Percentiles rank a stretch among this genome's conserved stretches.
These are phyloP conservation scores for Populus tomentosa DNA, from an alignment of 441 rosid genomes.

Conservation along the genomic window DNA sequence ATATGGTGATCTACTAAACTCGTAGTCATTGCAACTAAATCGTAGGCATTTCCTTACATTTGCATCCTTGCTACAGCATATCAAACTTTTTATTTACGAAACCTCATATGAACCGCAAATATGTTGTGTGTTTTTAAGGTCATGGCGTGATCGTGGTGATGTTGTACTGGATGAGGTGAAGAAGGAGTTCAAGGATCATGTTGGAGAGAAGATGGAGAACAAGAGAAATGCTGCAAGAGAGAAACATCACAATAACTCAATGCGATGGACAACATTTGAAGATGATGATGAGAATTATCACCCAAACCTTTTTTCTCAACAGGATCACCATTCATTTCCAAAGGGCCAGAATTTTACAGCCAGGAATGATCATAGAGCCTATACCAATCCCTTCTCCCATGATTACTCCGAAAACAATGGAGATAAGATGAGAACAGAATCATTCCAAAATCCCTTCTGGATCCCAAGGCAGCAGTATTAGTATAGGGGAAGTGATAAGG, in stretches of 20 bases:
- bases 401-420: slow-evolving; percentile 12
- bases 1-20: background rate
- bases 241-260: slow-evolving; percentile 33
- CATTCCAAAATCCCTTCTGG: slow-evolving; percentile 49
- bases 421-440: slow-evolving; percentile 13
- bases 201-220: slow-evolving; percentile 65
- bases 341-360: background rate
- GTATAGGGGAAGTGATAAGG: slow-evolving; percentile 5
- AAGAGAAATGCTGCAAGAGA: slow-evolving; percentile 42
- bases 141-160: slow-evolving; percentile 73
- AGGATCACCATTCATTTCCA: background rate
- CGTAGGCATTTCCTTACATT: background rate
- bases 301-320: slow-evolving; percentile 48
- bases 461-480: slow-evolving; percentile 16
- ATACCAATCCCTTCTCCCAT: slow-evolving; percentile 20
- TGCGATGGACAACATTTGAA: slow-evolving; percentile 51
- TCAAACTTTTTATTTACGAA: background rate
- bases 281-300: slow-evolving; percentile 50
- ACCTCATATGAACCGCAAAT: background rate
- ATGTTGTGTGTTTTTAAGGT: slow-evolving; percentile 24
- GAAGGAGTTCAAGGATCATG: slow-evolving; percentile 71
- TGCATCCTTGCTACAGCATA: background rate
- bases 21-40: background rate
- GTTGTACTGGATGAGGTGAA: slow-evolving; percentile 67
- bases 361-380: background rate